Evolutionary conservation across 768 basidiomycete species (phyloP).

Genomic region (Cubamyces lactineus): DNA sequence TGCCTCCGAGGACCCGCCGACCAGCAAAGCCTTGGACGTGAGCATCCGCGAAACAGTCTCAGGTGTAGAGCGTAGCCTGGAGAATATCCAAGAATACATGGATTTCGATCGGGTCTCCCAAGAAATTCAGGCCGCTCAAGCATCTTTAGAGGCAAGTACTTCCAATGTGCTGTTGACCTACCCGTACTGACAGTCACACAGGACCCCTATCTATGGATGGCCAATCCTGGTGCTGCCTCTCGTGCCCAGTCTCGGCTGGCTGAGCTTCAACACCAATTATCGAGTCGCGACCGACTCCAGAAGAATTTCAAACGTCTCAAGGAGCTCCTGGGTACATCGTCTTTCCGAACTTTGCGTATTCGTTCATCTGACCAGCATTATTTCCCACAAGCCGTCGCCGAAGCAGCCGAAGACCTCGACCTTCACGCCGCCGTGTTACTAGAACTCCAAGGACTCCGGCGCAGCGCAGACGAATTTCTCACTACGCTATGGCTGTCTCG

Average conservation of each 20-base stretch:
- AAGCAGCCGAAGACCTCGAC: constrained; percentile 7
- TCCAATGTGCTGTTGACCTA: background rate
- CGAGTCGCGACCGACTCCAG: constrained; percentile 4
- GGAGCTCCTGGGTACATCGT: constrained; percentile 15
- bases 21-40: background rate
- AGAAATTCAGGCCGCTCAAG: background rate
- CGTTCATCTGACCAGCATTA: background rate
- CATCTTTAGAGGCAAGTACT: background rate
- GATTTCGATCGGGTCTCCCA: background rate
- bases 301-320: constrained; percentile 6
- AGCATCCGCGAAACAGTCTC: background rate
- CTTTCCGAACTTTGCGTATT: background rate
- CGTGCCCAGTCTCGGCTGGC: constrained; percentile 16
- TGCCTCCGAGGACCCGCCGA: too few relatives aligned
- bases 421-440: constrained; percentile 17
- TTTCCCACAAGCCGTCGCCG: constrained; percentile 15
- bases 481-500: constrained; percentile 19
- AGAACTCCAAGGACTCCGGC: constrained; percentile 18
- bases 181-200: background rate
- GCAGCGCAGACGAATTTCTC: constrained; percentile 16
- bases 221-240: constrained; percentile 15
- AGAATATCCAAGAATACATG: background rate
- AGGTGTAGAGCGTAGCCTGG: background rate
- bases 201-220: constrained; percentile 12
- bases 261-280: constrained; percentile 19